A percentile compares a stretch with the other conserved stretches of the same genome.
phyloP scores from a whole-genome alignment of 306 rosid species.

The Cicer cuneatum region DNA sequence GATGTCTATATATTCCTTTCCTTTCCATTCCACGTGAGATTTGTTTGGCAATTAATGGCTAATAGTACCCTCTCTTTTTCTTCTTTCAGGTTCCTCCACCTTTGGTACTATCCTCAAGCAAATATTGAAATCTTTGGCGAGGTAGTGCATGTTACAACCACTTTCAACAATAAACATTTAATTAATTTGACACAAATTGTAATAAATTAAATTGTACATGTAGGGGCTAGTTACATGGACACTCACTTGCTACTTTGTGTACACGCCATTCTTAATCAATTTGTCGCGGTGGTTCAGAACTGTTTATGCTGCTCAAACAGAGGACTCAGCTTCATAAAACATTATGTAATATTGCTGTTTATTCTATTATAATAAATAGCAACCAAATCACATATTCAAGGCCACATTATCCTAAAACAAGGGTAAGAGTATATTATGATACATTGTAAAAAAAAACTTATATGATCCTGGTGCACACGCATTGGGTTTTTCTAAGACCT shows the following conservation, averaged over 20 bases:
- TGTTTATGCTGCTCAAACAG: slow-evolving; percentile 40
- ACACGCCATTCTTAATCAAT: slow-evolving; percentile 52
- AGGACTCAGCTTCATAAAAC: slow-evolving; percentile 42
- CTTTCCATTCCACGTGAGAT: background rate
- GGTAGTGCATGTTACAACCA: slow-evolving; percentile 39
- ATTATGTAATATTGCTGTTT: background rate
- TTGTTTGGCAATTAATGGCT: background rate
- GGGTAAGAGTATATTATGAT: too few relatives aligned
- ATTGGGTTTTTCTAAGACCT: too few relatives aligned
- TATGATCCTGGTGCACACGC: too few relatives aligned
- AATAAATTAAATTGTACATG: slow-evolving; percentile 9
- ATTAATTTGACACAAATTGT: background rate
- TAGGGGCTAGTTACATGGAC: slow-evolving; percentile 63
- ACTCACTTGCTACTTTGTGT: slow-evolving; percentile 60
- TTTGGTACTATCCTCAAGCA: slow-evolving; percentile 56
- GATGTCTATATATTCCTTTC: too few relatives aligned
- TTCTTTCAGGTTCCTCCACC: slow-evolving; percentile 51
- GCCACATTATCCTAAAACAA: too few relatives aligned
- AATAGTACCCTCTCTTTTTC: background rate
- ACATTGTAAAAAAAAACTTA: too few relatives aligned
- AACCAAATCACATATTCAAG: too few relatives aligned
- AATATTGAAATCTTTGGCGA: slow-evolving; percentile 55
- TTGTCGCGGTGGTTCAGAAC: slow-evolving; percentile 56
- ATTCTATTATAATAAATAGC: too few relatives aligned
- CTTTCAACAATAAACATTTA: background rate